Conservation (phyloP, 257 asterid genomes). For the Paulownia fortunei region DNA sequence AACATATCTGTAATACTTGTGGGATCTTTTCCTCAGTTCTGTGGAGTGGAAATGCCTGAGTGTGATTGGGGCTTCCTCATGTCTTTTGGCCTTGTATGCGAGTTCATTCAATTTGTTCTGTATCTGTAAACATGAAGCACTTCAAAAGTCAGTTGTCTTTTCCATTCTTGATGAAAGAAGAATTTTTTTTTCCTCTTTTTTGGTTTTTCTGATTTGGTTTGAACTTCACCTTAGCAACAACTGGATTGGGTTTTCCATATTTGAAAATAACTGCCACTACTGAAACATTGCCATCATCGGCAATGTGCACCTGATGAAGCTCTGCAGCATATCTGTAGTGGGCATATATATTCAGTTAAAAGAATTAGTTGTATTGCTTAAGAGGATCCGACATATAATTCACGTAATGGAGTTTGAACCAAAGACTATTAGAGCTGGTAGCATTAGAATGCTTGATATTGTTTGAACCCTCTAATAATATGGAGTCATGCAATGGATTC, state of each 20-base stretch:
- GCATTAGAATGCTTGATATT: too few relatives aligned
- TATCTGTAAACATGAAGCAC: conserved; percentile 33
- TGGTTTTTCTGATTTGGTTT: too few relatives aligned
- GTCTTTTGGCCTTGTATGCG: conserved; percentile 32
- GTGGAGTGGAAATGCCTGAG: conserved; percentile 44
- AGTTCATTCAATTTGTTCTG: conserved; percentile 43
- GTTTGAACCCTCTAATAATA: too few relatives aligned
- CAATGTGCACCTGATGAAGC: conserved; percentile 66
- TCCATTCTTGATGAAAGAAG: too few relatives aligned
- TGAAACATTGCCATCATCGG: conserved; percentile 49
- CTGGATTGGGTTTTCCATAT: conserved; percentile 60
- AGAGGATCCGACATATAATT: too few relatives aligned
- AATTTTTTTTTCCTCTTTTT: too few relatives aligned
- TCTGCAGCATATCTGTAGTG: conserved; percentile 61
- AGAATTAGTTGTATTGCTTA: too few relatives aligned
- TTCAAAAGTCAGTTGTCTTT: too few relatives aligned
- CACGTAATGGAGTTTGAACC: too few relatives aligned
- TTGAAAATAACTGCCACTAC: conserved; percentile 53
- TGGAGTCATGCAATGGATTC: too few relatives aligned
- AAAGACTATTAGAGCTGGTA: too few relatives aligned
- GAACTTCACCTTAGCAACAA: conserved; percentile 29
- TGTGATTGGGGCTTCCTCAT: conserved; percentile 31
- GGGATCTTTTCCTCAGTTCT: conserved; percentile 39
- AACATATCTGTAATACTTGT: conserved; percentile 49
- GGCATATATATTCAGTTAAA: too few relatives aligned